Evolutionary conservation across 2,329 filamentous ascomycete genomes (phyloP), one percentile per base, ranked within the genome.

Genomic region (Cladophialophora bantiana): DNA sequence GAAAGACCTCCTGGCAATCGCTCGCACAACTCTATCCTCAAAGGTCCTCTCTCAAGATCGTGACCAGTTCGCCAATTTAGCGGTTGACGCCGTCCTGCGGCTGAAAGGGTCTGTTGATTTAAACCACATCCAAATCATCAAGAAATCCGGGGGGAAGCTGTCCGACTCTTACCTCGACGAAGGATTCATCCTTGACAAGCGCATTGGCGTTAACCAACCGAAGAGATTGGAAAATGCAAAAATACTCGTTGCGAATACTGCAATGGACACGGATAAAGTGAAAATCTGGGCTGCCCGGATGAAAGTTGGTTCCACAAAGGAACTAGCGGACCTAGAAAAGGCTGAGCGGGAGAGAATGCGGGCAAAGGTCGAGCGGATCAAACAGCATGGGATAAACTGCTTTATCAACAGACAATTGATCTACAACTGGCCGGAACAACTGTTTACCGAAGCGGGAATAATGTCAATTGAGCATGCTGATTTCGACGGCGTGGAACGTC

Each of bases 221-320:
- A 98, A 98, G 86, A 87, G 93, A 66, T 84, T 99, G 75, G 94
- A 98, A 80, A 98, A 99, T 79, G 95, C 94, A 72, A 99, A 98
- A 84, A 99, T 99, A 72, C 82, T 99, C 64, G 92, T 99, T 26
- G 95, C 95, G 71, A 99, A 99, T 83, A 99, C 95, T 9, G 91
- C 94, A 12, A 99, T 99, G 95, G 95, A 99, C 81, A 99, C 95
- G 40, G 95, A 99, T 83, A 99, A 99, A 86, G 92, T 99, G 83
- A 99, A 99, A 87, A 98, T 99, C 75, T 99, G 99, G 75, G 95
- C 95, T 70, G 95, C 95, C 15, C 89, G 94, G 67, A 93, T 99
- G 75, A 98, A 98, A 86, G 95, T 99, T 68, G 91, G 92, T 73
- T 94, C 93, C 36, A 99, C 95, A 2, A 93, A 93, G 78, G 97